These are phyloP conservation scores for Xylaria castorea DNA, from an alignment of 495 filamentous ascomycete genomes.

Conservation along the genomic window DNA sequence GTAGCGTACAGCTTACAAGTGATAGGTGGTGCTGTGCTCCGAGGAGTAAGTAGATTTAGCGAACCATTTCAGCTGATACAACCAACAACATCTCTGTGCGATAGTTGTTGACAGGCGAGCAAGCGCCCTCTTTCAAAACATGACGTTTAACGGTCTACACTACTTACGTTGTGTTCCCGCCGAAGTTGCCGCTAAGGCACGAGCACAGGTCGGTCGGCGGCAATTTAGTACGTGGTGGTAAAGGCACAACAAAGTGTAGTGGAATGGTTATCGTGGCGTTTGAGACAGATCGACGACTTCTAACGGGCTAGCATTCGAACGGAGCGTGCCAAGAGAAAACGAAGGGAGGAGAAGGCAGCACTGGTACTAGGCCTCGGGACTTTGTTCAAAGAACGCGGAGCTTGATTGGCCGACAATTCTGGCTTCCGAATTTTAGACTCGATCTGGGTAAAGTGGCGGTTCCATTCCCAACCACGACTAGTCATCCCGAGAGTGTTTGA, in stretches of 20 bases:
- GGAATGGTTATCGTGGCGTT: neutral
- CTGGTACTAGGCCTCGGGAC: conserved; percentile 12
- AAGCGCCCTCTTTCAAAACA: conserved; percentile 2
- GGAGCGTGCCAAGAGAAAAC: conserved; percentile 16
- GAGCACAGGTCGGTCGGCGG: conserved; percentile 18
- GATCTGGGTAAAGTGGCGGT: conserved; percentile 19
- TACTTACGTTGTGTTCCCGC: neutral
- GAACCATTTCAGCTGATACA: conserved; percentile 2
- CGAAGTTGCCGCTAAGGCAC: conserved; percentile 14
- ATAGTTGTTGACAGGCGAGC: conserved; percentile 5
- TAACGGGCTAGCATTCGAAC: conserved; percentile 18
- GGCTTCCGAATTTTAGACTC: conserved; percentile 4
- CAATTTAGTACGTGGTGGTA: neutral
- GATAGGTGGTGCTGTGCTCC: neutral
- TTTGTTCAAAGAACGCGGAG: conserved; percentile 15
- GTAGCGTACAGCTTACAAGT: conserved; percentile 2
- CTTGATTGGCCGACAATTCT: conserved; percentile 25
- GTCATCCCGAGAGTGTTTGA: neutral
- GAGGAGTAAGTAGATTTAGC: neutral
- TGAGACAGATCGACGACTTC: conserved; percentile 18
- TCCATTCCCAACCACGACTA: conserved; percentile 17
- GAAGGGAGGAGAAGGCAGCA: conserved; percentile 3
- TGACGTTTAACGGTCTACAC: neutral
- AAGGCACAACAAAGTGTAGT: neutral
- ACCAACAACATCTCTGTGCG: conserved; percentile 5